phyloP scores from a whole-genome alignment of 2,329 filamentous ascomycete species.

The Clonostachys solani region DNA sequence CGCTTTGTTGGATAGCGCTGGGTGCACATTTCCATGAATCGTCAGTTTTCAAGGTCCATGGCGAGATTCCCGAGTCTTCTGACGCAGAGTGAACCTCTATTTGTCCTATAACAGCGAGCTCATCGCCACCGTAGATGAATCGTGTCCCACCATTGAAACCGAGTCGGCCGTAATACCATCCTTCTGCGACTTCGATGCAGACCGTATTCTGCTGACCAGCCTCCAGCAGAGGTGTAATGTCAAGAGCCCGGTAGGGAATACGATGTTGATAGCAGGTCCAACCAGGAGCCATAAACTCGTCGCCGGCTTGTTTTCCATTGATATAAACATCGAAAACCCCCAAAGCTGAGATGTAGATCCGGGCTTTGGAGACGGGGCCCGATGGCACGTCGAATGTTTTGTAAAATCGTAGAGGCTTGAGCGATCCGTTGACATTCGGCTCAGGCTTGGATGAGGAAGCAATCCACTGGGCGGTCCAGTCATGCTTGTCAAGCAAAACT shows the following conservation, averaged over 20 bases:
- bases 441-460: neutral
- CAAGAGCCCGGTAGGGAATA: slow-evolving; percentile 47
- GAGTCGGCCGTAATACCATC: slow-evolving; percentile 40
- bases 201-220: slow-evolving; percentile 22
- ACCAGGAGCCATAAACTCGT: slow-evolving; percentile 39
- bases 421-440: neutral
- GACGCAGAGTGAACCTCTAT: slow-evolving; percentile 26
- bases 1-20: slow-evolving; percentile 51
- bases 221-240: slow-evolving; percentile 37
- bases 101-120: slow-evolving; percentile 25
- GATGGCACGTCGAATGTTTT: neutral
- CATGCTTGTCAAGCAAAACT: too few relatives aligned
- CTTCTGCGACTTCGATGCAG: slow-evolving; percentile 38
- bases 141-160: slow-evolving; percentile 9
- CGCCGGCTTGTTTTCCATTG: slow-evolving; percentile 31
- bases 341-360: neutral
- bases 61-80: slow-evolving; percentile 12
- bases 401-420: neutral
- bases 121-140: slow-evolving; percentile 27
- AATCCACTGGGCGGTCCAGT: neutral
- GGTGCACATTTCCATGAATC: slow-evolving; percentile 28
- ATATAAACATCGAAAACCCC: neutral
- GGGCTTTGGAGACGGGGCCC: neutral
- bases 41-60: slow-evolving; percentile 20
- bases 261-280: slow-evolving; percentile 47